Percentiles rank a stretch among this genome's conserved stretches.
phyloP scores from a whole-genome alignment of 2,329 filamentous ascomycete genomes.

The Dichotomopilus funicola region DNA sequence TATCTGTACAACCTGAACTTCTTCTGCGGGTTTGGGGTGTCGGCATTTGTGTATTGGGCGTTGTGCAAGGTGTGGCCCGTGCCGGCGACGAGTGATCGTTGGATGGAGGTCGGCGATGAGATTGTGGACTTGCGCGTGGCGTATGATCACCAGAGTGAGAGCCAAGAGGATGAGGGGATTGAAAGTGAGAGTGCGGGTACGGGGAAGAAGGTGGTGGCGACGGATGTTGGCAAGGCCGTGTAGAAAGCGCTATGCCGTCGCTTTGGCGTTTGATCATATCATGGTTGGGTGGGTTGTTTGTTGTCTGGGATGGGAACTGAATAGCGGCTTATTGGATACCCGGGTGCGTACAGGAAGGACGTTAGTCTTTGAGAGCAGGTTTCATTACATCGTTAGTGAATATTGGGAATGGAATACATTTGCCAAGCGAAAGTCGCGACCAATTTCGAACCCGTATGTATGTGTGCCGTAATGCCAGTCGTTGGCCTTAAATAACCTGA shows the following conservation, averaged over 20 bases:
- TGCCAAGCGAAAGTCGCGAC: too few species aligned
- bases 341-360: background rate
- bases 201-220: background rate
- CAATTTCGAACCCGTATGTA: too few species aligned
- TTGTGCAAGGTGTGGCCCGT: conserved; percentile 66
- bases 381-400: too few species aligned
- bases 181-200: background rate
- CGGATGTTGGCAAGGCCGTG: conserved; percentile 10
- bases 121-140: conserved; percentile 48
- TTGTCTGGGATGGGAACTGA: background rate
- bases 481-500: too few species aligned
- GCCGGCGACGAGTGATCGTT: conserved; percentile 64
- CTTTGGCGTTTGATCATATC: background rate
- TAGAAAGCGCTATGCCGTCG: background rate
- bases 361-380: too few species aligned
- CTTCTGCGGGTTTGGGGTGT: conserved; percentile 74
- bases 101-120: conserved; percentile 69
- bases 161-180: conserved; percentile 7
- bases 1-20: conserved; percentile 92
- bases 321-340: background rate
- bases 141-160: conserved; percentile 32
- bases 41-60: conserved; percentile 58
- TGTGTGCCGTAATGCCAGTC: too few species aligned
- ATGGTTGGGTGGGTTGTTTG: background rate
- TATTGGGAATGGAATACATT: too few species aligned